A percentile compares a stretch with the other conserved stretches of the same genome.
phyloP scores from a whole-genome alignment of 768 basidiomycete species.

The Strobilomyces confusus region DNA sequence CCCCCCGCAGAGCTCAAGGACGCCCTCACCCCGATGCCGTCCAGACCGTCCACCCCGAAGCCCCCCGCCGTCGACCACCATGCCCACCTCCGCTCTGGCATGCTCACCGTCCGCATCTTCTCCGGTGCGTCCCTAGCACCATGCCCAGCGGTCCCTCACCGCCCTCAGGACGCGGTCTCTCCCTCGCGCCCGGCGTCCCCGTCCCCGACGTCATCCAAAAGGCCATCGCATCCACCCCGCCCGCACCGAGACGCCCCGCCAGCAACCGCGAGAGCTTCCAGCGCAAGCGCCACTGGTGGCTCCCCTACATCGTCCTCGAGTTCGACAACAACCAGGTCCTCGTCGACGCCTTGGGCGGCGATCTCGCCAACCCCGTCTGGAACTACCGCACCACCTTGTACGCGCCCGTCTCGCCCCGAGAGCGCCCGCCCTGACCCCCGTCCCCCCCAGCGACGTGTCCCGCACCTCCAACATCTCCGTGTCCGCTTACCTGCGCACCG shows the following conservation, averaged over 20 bases:
- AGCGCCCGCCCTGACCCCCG: neutral
- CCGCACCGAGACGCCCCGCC: slow-evolving; percentile 50
- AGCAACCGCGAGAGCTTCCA: slow-evolving; percentile 90
- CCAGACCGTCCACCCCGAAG: slow-evolving; percentile 76
- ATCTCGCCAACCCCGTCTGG: slow-evolving; percentile 87
- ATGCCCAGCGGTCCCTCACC: slow-evolving; percentile 3
- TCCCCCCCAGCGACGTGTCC: slow-evolving; percentile 78
- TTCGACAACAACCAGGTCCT: slow-evolving; percentile 98
- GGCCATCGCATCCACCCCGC: slow-evolving; percentile 63
- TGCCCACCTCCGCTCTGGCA: slow-evolving; percentile 73
- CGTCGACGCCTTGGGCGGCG: slow-evolving; percentile 95
- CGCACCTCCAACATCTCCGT: slow-evolving; percentile 90
- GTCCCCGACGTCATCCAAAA: slow-evolving; percentile 84
- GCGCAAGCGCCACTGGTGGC: slow-evolving; percentile 89
- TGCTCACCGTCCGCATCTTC: slow-evolving; percentile 95
- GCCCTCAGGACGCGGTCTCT: slow-evolving; percentile 66
- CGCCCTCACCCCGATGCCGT: slow-evolving; percentile 70
- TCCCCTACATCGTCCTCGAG: slow-evolving; percentile 96
- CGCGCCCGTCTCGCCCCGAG: slow-evolving; percentile 30
- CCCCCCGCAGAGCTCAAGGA: slow-evolving; percentile 64
- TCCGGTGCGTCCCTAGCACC: slow-evolving; percentile 54
- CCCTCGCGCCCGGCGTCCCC: slow-evolving; percentile 70
- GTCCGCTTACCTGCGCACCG: slow-evolving; percentile 86
- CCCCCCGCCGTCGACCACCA: slow-evolving; percentile 45
- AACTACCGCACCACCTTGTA: slow-evolving; percentile 95